phyloP scores from a whole-genome alignment of 225 moss, liverwort and hornwort species.

The Antitrichia curtipendula region DNA sequence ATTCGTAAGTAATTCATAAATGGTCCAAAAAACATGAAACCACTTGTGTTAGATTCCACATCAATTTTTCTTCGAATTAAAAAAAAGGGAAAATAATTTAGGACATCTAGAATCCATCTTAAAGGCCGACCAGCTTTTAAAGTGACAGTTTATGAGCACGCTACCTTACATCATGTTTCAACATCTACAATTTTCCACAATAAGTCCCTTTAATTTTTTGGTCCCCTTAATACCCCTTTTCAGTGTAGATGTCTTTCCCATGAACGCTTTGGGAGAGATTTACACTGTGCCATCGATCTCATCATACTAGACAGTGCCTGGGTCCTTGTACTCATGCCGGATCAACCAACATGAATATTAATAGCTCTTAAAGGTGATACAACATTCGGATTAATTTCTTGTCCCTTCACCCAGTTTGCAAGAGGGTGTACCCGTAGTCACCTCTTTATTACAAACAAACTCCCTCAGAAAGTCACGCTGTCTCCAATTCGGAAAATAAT shows the following conservation, averaged over 20 bases:
- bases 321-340: background rate
- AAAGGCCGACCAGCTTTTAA: too few relatives aligned
- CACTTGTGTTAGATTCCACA: too few relatives aligned
- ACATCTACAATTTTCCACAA: too few relatives aligned
- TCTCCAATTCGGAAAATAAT: background rate
- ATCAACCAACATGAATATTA: background rate
- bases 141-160: too few relatives aligned
- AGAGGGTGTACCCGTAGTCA: background rate
- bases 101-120: too few relatives aligned
- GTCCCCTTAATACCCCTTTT: too few relatives aligned
- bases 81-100: too few relatives aligned
- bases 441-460: background rate
- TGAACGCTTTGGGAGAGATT: background rate
- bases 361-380: background rate
- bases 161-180: too few relatives aligned
- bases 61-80: too few relatives aligned
- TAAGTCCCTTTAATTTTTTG: too few relatives aligned
- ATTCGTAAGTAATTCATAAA: too few relatives aligned
- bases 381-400: background rate
- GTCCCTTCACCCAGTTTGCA: background rate
- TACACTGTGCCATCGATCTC: background rate
- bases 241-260: background rate
- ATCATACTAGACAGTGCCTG: background rate
- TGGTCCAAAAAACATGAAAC: too few relatives aligned
- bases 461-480: background rate